These are phyloP conservation scores for Hemisphaericaspora lyxosophila DNA, from an alignment of 1,139 yeast species.

Conservation along the genomic window DNA sequence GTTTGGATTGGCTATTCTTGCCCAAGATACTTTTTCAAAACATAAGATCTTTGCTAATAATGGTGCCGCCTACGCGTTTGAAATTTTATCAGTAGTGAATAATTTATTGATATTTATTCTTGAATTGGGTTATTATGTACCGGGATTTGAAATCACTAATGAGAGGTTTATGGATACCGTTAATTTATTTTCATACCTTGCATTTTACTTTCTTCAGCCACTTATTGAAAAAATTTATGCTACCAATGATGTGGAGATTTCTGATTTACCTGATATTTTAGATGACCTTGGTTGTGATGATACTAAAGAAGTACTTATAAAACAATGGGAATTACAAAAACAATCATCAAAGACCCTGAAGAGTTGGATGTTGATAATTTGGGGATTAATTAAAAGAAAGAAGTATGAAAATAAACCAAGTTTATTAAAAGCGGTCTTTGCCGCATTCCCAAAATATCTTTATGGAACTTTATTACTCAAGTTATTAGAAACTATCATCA, in stretches of 20 bases:
- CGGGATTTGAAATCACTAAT: conserved; percentile 45
- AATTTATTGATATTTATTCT: conserved; percentile 35
- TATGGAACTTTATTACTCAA: conserved; percentile 16
- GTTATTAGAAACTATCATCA: conserved; percentile 21
- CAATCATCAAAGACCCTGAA: conserved; percentile 8
- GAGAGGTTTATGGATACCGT: conserved; percentile 22
- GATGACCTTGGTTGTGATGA: conserved; percentile 14
- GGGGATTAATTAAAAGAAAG: conserved; percentile 10
- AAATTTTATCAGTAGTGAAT: conserved; percentile 23
- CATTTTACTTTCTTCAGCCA: conserved; percentile 28
- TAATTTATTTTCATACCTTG: conserved; percentile 21
- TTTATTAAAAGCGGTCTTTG: conserved; percentile 11
- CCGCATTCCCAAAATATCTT: conserved; percentile 11
- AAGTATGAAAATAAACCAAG: conserved; percentile 11
- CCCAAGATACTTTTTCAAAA: conserved; percentile 31
- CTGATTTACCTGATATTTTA: conserved; percentile 22
- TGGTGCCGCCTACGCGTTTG: conserved; percentile 19
- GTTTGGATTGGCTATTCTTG: conserved; percentile 19
- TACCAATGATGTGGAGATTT: conserved; percentile 20
- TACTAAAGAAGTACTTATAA: conserved; percentile 10
- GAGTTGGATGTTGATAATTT: conserved; percentile 7
- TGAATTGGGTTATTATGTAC: conserved; percentile 39
- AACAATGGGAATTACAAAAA: conserved; percentile 10
- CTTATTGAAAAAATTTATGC: conserved; percentile 22
- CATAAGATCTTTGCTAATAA: conserved; percentile 26